Evolutionary conservation across 345 rosid genomes (phyloP).

Genomic region (Sapria himalayana): DNA sequence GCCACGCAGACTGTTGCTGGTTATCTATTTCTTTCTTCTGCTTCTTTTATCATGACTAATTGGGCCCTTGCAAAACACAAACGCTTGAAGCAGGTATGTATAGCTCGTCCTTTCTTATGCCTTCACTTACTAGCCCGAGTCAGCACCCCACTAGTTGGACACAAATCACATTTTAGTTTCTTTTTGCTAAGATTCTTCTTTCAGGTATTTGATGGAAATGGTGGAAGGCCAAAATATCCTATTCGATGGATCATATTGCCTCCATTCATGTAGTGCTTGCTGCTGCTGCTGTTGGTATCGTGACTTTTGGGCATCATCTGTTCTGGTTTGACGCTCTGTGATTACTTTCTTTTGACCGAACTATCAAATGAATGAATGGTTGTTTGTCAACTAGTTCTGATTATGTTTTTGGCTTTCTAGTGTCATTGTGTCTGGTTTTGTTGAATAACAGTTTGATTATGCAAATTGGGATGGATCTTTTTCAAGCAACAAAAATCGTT

Average conservation of each 20-base stretch:
- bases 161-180: neutral
- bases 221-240: constrained; percentile 76
- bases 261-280: constrained; percentile 84
- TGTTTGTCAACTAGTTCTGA: no score
- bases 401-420: no score
- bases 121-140: neutral
- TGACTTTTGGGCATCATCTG: no score
- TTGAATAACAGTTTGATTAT: no score
- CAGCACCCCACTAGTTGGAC: neutral
- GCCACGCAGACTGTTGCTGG: constrained; percentile 93
- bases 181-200: neutral
- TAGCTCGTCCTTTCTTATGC: neutral
- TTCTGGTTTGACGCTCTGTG: no score
- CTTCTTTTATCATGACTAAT: constrained; percentile 69
- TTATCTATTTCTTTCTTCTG: constrained; percentile 63
- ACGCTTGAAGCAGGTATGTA: constrained; percentile 65
- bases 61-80: constrained; percentile 98
- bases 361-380: no score
- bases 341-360: no score
- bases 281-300: neutral
- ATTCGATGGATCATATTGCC: constrained; percentile 86
- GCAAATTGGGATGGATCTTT: no score
- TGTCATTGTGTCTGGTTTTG: no score
- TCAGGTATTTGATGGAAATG: constrained; percentile 88
- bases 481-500: no score